Evolutionary conservation across 2,329 filamentous ascomycete species (phyloP).

Genomic region (Penicillium freii): DNA sequence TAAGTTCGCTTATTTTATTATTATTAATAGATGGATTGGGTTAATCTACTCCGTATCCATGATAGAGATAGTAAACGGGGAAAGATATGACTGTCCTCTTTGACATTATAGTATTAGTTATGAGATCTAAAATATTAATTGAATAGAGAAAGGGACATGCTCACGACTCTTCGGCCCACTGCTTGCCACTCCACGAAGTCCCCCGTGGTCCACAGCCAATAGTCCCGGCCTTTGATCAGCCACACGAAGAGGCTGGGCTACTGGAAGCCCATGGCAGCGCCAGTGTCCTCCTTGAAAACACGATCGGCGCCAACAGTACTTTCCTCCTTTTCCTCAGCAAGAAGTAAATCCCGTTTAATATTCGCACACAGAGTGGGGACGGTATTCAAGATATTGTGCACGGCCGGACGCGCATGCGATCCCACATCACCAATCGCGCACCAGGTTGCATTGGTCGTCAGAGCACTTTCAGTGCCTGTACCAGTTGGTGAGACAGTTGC

Average conservation of each 20-base stretch:
- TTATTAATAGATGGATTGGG: too few species aligned
- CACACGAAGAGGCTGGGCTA: slow-evolving; percentile 50
- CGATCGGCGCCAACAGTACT: slow-evolving; percentile 22
- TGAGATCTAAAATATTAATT: too few species aligned
- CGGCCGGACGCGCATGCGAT: slow-evolving; percentile 41
- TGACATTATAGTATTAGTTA: too few species aligned
- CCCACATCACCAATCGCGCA: slow-evolving; percentile 46
- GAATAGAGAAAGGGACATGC: background rate
- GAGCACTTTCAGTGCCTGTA: slow-evolving; percentile 28
- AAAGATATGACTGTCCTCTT: too few species aligned
- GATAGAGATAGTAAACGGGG: too few species aligned
- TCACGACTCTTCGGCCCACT: slow-evolving; percentile 49
- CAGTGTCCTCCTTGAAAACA: slow-evolving; percentile 45
- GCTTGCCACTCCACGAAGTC: slow-evolving; percentile 52
- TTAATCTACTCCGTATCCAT: too few species aligned
- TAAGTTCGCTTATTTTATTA: too few species aligned
- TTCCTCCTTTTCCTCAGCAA: slow-evolving; percentile 28
- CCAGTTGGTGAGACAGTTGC: slow-evolving; percentile 29
- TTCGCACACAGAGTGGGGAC: slow-evolving; percentile 50
- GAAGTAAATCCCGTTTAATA: slow-evolving; percentile 48
- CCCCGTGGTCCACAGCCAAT: slow-evolving; percentile 53
- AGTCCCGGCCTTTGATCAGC: slow-evolving; percentile 53
- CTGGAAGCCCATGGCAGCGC: slow-evolving; percentile 44
- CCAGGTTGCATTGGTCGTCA: slow-evolving; percentile 34
- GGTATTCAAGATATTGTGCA: slow-evolving; percentile 45